Percentiles rank a stretch among this genome's conserved stretches.
These are phyloP conservation scores for Stevia rebaudiana DNA, from an alignment of 140 eudicot species.

Conservation along the genomic window DNA sequence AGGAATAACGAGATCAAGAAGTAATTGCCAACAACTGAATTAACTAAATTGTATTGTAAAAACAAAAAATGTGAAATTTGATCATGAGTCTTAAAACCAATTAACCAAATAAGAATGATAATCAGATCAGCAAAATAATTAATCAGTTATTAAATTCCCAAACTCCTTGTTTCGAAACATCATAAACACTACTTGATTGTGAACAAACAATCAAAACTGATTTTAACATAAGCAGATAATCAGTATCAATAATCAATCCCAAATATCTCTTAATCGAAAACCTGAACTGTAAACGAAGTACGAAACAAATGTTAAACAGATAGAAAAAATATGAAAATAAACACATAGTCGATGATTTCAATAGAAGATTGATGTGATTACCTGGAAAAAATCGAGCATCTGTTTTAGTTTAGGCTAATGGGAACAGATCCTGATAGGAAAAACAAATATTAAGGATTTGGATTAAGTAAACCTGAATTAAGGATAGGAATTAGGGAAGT, in stretches of 20 bases:
- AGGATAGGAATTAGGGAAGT: background rate
- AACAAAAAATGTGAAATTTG: background rate
- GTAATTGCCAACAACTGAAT: background rate
- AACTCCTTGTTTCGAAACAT: background rate
- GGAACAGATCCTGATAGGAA: background rate
- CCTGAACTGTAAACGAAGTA: background rate
- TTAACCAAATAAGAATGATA: background rate
- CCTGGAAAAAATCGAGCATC: slow-evolving; percentile 1
- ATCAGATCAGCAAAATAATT: background rate
- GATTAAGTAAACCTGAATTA: background rate
- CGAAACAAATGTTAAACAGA: background rate
- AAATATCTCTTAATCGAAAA: background rate
- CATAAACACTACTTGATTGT: background rate
- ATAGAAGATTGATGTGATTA: background rate
- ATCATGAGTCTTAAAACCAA: background rate
- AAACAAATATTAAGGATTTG: background rate
- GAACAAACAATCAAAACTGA: background rate
- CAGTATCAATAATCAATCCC: background rate
- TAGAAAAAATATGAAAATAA: background rate
- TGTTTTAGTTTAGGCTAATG: background rate
- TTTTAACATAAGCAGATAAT: background rate
- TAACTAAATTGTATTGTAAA: background rate
- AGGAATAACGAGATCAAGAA: background rate
- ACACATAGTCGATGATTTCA: background rate
- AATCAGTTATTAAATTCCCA: background rate